phyloP scores from a whole-genome alignment of 2,329 filamentous ascomycete species.

The Xylariaceae sp. region DNA sequence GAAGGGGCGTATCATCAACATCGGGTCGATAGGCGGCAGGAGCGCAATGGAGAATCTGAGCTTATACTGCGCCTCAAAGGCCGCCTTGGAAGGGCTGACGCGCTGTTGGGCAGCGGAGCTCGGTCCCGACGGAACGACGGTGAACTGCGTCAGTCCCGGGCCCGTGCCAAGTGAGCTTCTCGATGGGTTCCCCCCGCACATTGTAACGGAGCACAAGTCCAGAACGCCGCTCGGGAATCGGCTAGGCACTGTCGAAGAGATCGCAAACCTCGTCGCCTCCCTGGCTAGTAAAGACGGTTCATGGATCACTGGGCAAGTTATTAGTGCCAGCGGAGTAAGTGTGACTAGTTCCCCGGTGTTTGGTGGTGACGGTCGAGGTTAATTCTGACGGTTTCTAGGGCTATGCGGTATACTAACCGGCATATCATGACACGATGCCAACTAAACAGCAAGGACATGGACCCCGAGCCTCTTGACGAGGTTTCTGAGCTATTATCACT shows the following conservation, averaged over 20 bases:
- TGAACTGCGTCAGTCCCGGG: slow-evolving; percentile 58
- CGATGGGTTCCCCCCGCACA: slow-evolving; percentile 45
- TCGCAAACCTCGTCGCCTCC: slow-evolving; percentile 54
- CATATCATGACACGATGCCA: neutral
- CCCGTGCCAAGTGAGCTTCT: slow-evolving; percentile 57
- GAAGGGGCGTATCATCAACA: slow-evolving; percentile 53
- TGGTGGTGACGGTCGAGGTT: no score
- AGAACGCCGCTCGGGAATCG: slow-evolving; percentile 49
- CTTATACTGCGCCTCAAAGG: slow-evolving; percentile 55
- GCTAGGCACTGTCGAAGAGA: slow-evolving; percentile 49
- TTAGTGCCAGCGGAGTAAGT: slow-evolving; percentile 50
- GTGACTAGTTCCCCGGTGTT: neutral
- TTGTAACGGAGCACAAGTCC: slow-evolving; percentile 47
- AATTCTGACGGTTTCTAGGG: slow-evolving; percentile 11
- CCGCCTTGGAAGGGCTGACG: slow-evolving; percentile 57
- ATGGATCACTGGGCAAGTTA: slow-evolving; percentile 53
- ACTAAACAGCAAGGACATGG: neutral
- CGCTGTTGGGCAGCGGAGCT: slow-evolving; percentile 56
- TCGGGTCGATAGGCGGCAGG: slow-evolving; percentile 51
- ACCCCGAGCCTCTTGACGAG: no score
- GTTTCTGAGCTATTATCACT: no score
- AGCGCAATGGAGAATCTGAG: slow-evolving; percentile 42
- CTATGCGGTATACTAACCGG: slow-evolving; percentile 17
- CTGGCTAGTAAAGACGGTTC: slow-evolving; percentile 46
- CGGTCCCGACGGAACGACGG: slow-evolving; percentile 52